Conservation (phyloP, 352 stramenopile species). For the Globisporangium yorkense region DNA sequence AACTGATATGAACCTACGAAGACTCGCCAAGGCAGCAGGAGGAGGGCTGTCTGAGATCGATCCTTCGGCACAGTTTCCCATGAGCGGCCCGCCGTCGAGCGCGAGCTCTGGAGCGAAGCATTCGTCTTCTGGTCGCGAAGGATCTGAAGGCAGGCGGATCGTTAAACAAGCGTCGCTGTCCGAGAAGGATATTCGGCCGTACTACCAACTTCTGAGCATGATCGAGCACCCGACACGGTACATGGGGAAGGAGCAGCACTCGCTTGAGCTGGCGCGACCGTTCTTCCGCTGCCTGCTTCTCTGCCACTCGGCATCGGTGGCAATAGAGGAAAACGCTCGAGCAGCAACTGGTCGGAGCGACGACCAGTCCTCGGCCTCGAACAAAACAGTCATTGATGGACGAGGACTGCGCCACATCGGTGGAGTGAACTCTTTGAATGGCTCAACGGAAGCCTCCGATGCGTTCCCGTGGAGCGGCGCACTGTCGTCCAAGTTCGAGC, state of each 20-base stretch:
- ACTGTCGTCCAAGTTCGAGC: conserved; percentile 25
- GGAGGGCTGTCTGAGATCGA: conserved; percentile 13
- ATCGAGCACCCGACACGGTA: conserved; percentile 50
- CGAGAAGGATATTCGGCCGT: conserved; percentile 65
- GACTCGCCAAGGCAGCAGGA: conserved; percentile 23
- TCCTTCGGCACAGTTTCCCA: neutral
- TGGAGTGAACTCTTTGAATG: conserved; percentile 19
- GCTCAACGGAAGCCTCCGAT: conserved; percentile 11
- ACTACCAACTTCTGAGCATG: conserved; percentile 63
- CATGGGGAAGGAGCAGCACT: conserved; percentile 41
- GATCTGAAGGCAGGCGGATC: conserved; percentile 19
- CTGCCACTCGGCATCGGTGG: conserved; percentile 72
- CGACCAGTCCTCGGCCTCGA: conserved; percentile 5
- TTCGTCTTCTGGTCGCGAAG: conserved; percentile 5
- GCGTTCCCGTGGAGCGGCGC: conserved; percentile 11
- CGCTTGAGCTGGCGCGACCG: conserved; percentile 50
- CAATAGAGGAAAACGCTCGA: conserved; percentile 32
- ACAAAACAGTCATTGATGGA: conserved; percentile 5
- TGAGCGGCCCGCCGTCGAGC: conserved; percentile 1
- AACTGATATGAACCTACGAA: conserved; percentile 45
- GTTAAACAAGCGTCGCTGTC: conserved; percentile 43
- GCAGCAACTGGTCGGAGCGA: neutral
- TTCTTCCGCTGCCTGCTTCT: conserved; percentile 82
- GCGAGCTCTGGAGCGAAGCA: conserved; percentile 4
- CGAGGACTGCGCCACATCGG: conserved; percentile 13